Evolutionary conservation across 2,329 filamentous ascomycete genomes (phyloP).

Genomic region (Stemphylium lycopersici): DNA sequence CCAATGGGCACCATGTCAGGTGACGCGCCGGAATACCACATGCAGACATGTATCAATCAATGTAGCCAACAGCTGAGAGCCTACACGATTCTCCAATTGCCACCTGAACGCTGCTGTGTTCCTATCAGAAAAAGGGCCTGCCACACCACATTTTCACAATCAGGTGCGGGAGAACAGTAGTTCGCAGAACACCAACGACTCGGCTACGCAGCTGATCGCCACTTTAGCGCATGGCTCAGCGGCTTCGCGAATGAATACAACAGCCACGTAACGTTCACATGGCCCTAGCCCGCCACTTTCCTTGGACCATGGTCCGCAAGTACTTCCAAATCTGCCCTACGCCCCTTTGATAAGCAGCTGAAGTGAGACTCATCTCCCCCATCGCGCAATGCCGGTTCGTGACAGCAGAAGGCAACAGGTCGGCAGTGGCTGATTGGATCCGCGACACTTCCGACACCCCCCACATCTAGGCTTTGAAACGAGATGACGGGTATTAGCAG

Average conservation of each 20-base stretch:
- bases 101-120: neutral
- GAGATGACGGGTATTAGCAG: constrained; percentile 40
- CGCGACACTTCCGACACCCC: constrained; percentile 8
- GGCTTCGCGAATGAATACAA: neutral
- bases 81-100: too few relatives aligned
- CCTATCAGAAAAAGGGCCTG: neutral
- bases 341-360: constrained; percentile 7
- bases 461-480: constrained; percentile 20
- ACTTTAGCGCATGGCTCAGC: constrained; percentile 1
- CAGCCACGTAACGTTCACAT: constrained; percentile 4
- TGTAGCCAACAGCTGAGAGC: too few relatives aligned
- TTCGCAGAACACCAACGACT: constrained; percentile 4
- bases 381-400: constrained; percentile 24
- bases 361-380: constrained; percentile 19
- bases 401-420: constrained; percentile 25
- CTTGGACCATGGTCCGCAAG: neutral
- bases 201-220: constrained; percentile 7
- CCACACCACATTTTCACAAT: neutral
- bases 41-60: neutral
- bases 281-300: neutral
- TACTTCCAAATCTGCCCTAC: neutral
- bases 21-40: neutral
- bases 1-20: neutral
- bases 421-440: constrained; percentile 31
- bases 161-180: constrained; percentile 11